Evolutionary conservation across 352 stramenopile species (phyloP), one percentile per base, ranked within the genome.

Genomic region (Aphanomyces euteiches): DNA sequence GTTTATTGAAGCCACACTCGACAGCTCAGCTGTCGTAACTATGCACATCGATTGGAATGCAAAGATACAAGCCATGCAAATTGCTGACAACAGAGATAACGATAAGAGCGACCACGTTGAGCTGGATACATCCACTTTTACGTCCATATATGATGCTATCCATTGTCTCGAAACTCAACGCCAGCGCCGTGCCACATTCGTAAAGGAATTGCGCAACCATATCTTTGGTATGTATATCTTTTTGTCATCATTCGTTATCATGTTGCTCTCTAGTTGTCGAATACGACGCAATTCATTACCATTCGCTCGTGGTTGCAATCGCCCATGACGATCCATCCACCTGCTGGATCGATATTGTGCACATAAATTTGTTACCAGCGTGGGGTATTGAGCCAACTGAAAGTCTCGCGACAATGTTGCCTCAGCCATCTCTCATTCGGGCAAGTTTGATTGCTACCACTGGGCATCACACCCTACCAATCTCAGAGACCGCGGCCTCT

Each of bases 281-380:
- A 17, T 17, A 43, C 39, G 59, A 67, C 47, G 37, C 59, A 8
- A 34, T 15, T 12, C n/a, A 67, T 34, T 39, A 56, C 17, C 6
- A 12, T 10, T 19, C 38, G 5, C 39, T 67, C n/a, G 59, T 47
- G 10, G 37, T n/a, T 28, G 0, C 47, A 4, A 45, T 67, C 12
- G 34, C 43, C 5, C 37, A 67, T 28, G 19, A 56, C n/a, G 17
- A 36, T 4, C 17, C 10, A 19, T n/a, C 57, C 1, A 3, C 28
- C 1, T 15, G 37, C 41, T 67, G 59, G 59, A 53, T 67, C 40
- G 59, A 67, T 45, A 37, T 67, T 10, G 59, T 54, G 1, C 7
- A 48, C 6, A 21, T 67, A 7, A 39, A 19, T 13, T 48, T 67
- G 1, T 17, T 45, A 15, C 38, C 19, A 12, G 17, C 21, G 10